These are phyloP conservation scores for Yamadazyma trypodendri DNA, from an alignment of 1,139 yeast genomes.

Conservation along the genomic window DNA sequence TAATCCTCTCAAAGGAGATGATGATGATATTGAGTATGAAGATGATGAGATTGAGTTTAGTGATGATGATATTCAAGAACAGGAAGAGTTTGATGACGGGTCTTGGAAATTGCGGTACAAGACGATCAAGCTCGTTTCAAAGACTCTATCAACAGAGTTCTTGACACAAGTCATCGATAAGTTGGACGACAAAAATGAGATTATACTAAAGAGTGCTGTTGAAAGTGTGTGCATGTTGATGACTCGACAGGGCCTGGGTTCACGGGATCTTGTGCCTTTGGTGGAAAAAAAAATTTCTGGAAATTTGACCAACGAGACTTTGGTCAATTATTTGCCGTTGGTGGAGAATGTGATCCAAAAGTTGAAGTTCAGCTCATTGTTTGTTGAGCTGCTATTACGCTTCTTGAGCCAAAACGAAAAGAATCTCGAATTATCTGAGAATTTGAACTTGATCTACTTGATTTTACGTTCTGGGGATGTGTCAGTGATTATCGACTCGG, in stretches of 20 bases:
- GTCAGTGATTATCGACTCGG: neutral
- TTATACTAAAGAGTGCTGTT: conserved; percentile 40
- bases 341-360: conserved; percentile 10
- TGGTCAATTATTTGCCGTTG: conserved; percentile 9
- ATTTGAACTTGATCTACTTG: conserved; percentile 10
- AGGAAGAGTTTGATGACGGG: conserved; percentile 45
- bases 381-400: conserved; percentile 9
- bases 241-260: conserved; percentile 1
- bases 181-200: conserved; percentile 38
- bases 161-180: conserved; percentile 10
- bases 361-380: conserved; percentile 7
- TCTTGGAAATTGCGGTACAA: conserved; percentile 70
- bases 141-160: conserved; percentile 2
- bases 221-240: conserved; percentile 19
- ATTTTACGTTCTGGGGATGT: conserved; percentile 5
- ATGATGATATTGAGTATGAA: conserved; percentile 33
- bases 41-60: conserved; percentile 37
- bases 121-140: conserved; percentile 45
- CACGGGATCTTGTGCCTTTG: conserved; percentile 3
- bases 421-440: conserved; percentile 16
- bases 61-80: conserved; percentile 30
- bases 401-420: conserved; percentile 12
- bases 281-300: conserved; percentile 11
- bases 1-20: conserved; percentile 53
- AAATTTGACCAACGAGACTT: conserved; percentile 14